Base-by-base conservation (phyloP, 805 yeast genomes). In the Yamadazyma tumulicola region DNA sequence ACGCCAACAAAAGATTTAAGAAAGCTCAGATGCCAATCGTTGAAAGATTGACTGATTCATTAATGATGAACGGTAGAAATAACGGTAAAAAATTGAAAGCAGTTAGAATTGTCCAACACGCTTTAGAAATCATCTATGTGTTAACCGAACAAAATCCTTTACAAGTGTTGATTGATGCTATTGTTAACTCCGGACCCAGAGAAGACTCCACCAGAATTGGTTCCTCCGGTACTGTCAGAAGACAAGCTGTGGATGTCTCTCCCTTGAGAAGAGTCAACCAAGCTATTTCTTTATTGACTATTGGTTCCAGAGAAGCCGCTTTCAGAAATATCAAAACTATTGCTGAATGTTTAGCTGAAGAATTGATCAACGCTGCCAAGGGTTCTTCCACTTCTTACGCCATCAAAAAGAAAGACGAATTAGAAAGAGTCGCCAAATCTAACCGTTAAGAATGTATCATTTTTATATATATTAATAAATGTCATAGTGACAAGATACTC, bases 1-100 rank as follows among this genome's bases (percentile, higher is more conserved):
- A 91, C 78, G 97, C 97, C 63, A 72, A 86, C 76, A 93, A 93
- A 87, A 89, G 98, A 77, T 93, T 93, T 85, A 89, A 97, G 84
- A 93, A 93, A 85, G 93, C 97, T 57, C 98, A 93, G 81, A 89
- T 97, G 79, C 97, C 97, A 66, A 83, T 93, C 72, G 72, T 93
- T 59, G 99, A 93, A 84, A 91, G 99, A 82, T 81, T 93, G 72
- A 91, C 97, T 75, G 91, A 93, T 91, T 85, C 98, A 51, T 80
- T 93, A 69, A 93, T 93, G 98, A 93, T 93, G 98, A 89, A 93
- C 85, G 99, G 99, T 80, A 91, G 97, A 81, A 93, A 93, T 94
- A 93, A 94, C 85, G 99, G 99, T 83, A 93, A 93, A 84, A 93
- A 93, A 80, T 86, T 94, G 74, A 89, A 91, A 85, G 98, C 99